Evolutionary conservation across 2,329 filamentous ascomycete species (phyloP).

Genomic region (Fusarium domesticum): DNA sequence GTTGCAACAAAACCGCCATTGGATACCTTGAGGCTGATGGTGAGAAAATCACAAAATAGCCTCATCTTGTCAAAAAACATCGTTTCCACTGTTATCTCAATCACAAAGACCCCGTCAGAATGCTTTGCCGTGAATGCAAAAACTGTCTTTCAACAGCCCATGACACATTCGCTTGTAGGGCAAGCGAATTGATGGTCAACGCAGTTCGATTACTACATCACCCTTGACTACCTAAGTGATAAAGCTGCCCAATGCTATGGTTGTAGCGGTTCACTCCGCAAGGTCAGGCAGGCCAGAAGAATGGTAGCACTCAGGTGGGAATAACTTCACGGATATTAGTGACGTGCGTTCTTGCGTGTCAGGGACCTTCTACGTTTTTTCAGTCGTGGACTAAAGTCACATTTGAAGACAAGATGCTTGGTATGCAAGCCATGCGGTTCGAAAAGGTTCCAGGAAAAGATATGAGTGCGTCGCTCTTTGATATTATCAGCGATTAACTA

Average conservation of each 20-base stretch:
- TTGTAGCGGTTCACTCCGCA: not conserved
- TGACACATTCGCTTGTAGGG: not conserved
- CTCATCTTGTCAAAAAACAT: too few species aligned
- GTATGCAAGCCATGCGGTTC: not conserved
- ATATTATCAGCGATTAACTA: not conserved
- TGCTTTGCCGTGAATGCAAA: not conserved
- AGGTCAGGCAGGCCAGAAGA: too few species aligned
- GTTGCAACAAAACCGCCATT: too few species aligned
- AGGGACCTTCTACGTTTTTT: too few species aligned
- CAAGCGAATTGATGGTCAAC: not conserved
- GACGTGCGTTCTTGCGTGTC: too few species aligned
- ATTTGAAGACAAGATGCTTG: not conserved
- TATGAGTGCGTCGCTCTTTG: too few species aligned
- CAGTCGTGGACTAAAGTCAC: not conserved
- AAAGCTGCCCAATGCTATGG: not conserved
- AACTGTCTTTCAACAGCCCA: not conserved
- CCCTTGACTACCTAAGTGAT: not conserved
- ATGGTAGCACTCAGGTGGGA: too few species aligned
- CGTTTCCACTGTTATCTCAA: not conserved
- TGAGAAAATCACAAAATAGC: too few species aligned
- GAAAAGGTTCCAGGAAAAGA: not conserved
- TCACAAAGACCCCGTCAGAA: too few species aligned
- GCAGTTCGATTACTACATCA: not conserved
- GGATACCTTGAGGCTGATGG: too few species aligned
- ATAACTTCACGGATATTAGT: too few species aligned